Base-by-base conservation (phyloP, 148 eudicot genomes). In the Fallopia convolvulus region DNA sequence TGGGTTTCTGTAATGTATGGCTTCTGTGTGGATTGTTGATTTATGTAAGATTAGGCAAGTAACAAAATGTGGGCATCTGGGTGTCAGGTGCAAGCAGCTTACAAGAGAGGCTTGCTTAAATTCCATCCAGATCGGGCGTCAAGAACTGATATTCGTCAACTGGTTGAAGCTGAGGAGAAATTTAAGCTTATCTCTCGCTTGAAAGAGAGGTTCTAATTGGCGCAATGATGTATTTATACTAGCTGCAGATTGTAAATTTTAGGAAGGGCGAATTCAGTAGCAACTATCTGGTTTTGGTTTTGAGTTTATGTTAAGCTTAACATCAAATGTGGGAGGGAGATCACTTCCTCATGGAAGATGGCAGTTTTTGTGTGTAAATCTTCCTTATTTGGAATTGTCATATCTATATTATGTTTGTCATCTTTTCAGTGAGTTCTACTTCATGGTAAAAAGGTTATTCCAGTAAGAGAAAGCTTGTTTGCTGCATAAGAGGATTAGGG, bases 151-250 rank as follows among this genome's bases (percentile, higher is more conserved):
- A 75, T 92, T 78, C 90, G 91, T 7, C 88, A 84, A 80, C 94
- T 89, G 77, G 97, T 94, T 60, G 99, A 94, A 85, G 91, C 99
- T 0, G 99, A 94, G 85, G 99, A 94, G 81, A 94, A 86, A 72
- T 94, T 94, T 82, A 94, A 94, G 86, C 92, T 94, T 76, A 89
- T 94, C 40, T 86, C 87, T 47, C 90, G 89, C 77, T 87, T 94
- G 91, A 94, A 91, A 87, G 97, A 92, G 75, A 94, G 87, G 77
- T 81, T 89, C 74, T 30, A 32, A 58, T 53, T 18, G 33, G 75
- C 50, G 5, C 0, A 48, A 11, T 42, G 55, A 74, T 12, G 0
- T 46, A 48, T 48, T 36, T 36, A 36, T 36, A 4, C 39, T 2
- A 36, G 14, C 8, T 8, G 9, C 50, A 47, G 8, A 47, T 36